Evolutionary conservation across 768 basidiomycete species (phyloP), one percentile per base, ranked within the genome.

Genomic region (Asterophora parasitica): DNA sequence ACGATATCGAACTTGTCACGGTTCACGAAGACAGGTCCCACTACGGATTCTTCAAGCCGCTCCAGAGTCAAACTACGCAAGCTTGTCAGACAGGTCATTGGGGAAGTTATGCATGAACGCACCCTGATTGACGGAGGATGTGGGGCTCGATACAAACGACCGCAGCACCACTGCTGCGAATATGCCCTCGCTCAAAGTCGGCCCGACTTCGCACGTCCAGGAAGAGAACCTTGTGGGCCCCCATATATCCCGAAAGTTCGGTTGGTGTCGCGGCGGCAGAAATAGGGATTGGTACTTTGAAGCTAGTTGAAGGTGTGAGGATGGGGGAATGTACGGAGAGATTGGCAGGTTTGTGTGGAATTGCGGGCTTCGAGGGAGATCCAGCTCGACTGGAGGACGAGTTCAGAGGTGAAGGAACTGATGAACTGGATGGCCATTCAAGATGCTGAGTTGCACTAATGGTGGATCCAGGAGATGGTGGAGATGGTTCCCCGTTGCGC

Each of bases 1-100:
- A 99, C 82, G 16, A 94, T 65, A 55, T 96, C 93, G 61, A 89
- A 95, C 56, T 87, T 85, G 58, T 92, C 81, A 33, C 95, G 87
- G 51, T 91, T 87, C 34, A 70, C 63, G 63, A 98, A 98, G n/a
- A 88, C 72, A 32, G 75, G 61, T 31, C 75, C 71, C 0, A 79
- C 81, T 47, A 96, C 76, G 0, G 88, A 75, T 50, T 85, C 75
- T 64, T 95, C 92, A 8, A 98, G 76, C 20, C 70, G 71, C 37
- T 74, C 64, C 1, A 82, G 78, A 4, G 77, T 81, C 50, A 92
- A 70, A 35, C 92, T 95, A 57, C 8, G 34, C 37, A 7, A 15
- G 48, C 26, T 44, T 9, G 13, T 52, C 23, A 53, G 40, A 43
- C 41, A 19, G 42, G 31, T 30, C 41, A 44, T 35, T 48, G 17